Evolutionary conservation across 352 stramenopile genomes (phyloP), one percentile per base, ranked within the genome.

Genomic region (Hyaloperonospora arabidopsidis): DNA sequence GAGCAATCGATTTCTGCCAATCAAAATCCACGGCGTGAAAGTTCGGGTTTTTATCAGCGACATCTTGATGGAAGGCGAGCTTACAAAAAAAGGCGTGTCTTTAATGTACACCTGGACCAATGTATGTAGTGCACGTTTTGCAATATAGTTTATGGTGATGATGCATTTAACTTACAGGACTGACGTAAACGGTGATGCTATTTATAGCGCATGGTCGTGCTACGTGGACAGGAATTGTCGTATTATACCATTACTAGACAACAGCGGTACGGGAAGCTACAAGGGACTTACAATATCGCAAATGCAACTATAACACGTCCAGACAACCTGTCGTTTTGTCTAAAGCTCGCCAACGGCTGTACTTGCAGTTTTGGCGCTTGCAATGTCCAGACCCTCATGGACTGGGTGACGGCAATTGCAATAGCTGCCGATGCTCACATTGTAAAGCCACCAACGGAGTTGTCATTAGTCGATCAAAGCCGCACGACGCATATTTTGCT

Each of bases 321-420:
- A 11, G 75, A 86, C 22, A 76, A 76, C 54, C 54, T 49, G 34
- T 67, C 55, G 1, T 67, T 75, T 22, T 59, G 23, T 17, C 38
- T 75, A 8, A 67, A 56, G 29, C 47, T 75, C 13, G 63, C 67
- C 25, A 68, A 63, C 35, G 61, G 57, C 8, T 62, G 56, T 23
- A 51, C 55, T 32, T 71, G 78, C 15, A 54, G 65, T 51, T 59
- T 88, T n/a, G 67, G 59, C 0, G 71, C 75, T 12, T 63, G 74
- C 0, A 68, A 61, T 54, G 70, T 86, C 17, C 78, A 88, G 59
- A 63, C 63, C 23, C 59, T 86, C 15, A 79, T 88, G 67, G 75
- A 88, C 64, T 88, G 78, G 78, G 79, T 88, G 67, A 88, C 78
- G 18, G 74, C 78, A 12, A 74, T 88, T 65, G 60, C 74, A 0